Evolutionary conservation across 2,329 filamentous ascomycete species (phyloP), one percentile per base, ranked within the genome.

Genomic region (Aspergillaceae sp.): DNA sequence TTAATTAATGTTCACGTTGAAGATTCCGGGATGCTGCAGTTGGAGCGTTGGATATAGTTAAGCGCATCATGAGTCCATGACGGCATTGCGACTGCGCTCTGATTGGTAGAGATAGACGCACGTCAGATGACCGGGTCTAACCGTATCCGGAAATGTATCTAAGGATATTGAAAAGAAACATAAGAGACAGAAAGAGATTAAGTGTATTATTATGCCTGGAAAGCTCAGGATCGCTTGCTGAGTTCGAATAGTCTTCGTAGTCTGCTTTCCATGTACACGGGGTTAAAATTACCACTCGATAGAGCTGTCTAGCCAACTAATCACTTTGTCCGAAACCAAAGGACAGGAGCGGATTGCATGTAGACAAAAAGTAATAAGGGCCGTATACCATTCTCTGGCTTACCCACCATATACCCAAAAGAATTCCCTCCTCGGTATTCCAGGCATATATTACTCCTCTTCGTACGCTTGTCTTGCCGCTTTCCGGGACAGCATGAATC

Each of bases 401-500:
- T 19, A 19, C 19, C 19, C 19, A 19, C 19, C 19, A 19, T 19
- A 19, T 19, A 19, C 19, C 19, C 19, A 1, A 19, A 19, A 19
- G 19, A 19, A 29, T 8, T 10, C 29, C 5, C 28, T 6, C 29
- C 28, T 44, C 26, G 33, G 7, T 42, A 35, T 40, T 19, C 19
- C 19, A 9, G 28, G 10, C 5, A 47, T 19, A 19, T 19, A 27
- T 41, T 36, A 36, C 8, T 46, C 41, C 32, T 40, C 36, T 26
- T 56, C 50, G 11, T 52, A 59, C 2, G 51, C 37, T 28, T 57
- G 41, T 28, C 49, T 58, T 19, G 59, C 53, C 7, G 61, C 58
- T 47, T 59, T 63, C 36, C 54, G 51, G 6, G 61, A 56, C 50
- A 63, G 49, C 45, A 74, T 61, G 57, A 63, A 68, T 51, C 74